These are phyloP conservation scores for Cordyceps tenuipes DNA, from an alignment of 2,329 filamentous ascomycete genomes.

Conservation along the genomic window DNA sequence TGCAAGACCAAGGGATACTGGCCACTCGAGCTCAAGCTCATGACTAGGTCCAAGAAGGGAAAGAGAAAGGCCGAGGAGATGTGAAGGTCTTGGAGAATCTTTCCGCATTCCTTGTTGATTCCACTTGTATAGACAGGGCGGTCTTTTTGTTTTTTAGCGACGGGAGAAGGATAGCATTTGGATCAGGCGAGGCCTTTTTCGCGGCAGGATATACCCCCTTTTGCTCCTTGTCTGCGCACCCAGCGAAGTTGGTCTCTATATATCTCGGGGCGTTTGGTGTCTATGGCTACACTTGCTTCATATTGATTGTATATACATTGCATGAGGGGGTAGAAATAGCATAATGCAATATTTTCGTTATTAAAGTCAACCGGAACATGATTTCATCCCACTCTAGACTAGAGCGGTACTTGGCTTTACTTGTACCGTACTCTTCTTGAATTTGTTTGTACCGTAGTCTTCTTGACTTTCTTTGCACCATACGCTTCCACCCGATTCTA, in stretches of 20 bases:
- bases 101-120: not conserved
- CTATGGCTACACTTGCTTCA: not conserved
- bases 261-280: not conserved
- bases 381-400: too few species aligned
- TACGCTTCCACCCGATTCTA: too few species aligned
- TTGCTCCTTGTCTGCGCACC: not conserved
- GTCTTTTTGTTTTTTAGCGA: not conserved
- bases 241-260: not conserved
- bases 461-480: too few species aligned
- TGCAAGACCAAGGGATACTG: slow-evolving; percentile 45
- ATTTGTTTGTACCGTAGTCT: too few species aligned
- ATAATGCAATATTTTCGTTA: not conserved
- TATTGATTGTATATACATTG: not conserved
- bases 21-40: slow-evolving; percentile 54
- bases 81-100: not conserved
- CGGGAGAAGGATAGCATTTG: not conserved
- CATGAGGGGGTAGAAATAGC: not conserved
- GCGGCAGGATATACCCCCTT: slow-evolving; percentile 4
- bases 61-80: slow-evolving; percentile 28
- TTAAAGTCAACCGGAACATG: too few species aligned
- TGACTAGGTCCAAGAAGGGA: slow-evolving; percentile 47
- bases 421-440: too few species aligned
- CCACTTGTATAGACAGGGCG: not conserved
- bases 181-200: not conserved
- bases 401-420: too few species aligned